Percentiles rank a stretch among this genome's conserved stretches.
Evolutionary conservation across 805 yeast genomes (phyloP).

Genomic region (Wickerhamomyces alni): DNA sequence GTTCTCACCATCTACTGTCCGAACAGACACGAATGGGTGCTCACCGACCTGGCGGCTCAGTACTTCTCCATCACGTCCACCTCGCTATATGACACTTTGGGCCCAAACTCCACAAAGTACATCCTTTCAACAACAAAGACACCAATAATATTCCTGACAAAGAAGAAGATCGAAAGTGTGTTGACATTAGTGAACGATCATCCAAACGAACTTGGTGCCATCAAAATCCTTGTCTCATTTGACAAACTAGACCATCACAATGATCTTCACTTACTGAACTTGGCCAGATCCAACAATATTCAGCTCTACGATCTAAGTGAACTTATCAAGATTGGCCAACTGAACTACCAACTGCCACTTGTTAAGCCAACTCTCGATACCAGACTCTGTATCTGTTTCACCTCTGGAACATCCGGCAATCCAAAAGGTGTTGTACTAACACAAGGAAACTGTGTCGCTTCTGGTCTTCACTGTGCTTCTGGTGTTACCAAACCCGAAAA

Average conservation of each 20-base stretch:
- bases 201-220: neutral
- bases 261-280: conserved; percentile 16
- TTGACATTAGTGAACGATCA: neutral
- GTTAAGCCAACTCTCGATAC: conserved; percentile 38
- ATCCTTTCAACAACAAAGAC: conserved; percentile 45
- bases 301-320: conserved; percentile 31
- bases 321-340: conserved; percentile 27
- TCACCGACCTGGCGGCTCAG: conserved; percentile 50
- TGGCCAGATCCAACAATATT: conserved; percentile 18
- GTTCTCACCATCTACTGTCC: conserved; percentile 40
- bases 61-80: conserved; percentile 34
- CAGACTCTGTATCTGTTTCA: conserved; percentile 38
- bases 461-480: neutral
- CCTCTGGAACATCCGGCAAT: conserved; percentile 60
- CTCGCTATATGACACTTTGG: conserved; percentile 39
- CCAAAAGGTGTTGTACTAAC: conserved; percentile 56
- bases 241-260: conserved; percentile 31
- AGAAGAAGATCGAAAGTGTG: conserved; percentile 31
- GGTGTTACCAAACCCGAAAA: neutral
- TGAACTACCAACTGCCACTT: conserved; percentile 27
- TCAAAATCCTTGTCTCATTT: conserved; percentile 38
- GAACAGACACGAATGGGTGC: conserved; percentile 57
- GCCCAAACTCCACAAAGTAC: conserved; percentile 45
- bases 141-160: conserved; percentile 44
- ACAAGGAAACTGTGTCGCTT: conserved; percentile 27